These are phyloP conservation scores for Staphylotrichum tortipilum DNA, from an alignment of 495 filamentous ascomycete genomes.

Conservation along the genomic window DNA sequence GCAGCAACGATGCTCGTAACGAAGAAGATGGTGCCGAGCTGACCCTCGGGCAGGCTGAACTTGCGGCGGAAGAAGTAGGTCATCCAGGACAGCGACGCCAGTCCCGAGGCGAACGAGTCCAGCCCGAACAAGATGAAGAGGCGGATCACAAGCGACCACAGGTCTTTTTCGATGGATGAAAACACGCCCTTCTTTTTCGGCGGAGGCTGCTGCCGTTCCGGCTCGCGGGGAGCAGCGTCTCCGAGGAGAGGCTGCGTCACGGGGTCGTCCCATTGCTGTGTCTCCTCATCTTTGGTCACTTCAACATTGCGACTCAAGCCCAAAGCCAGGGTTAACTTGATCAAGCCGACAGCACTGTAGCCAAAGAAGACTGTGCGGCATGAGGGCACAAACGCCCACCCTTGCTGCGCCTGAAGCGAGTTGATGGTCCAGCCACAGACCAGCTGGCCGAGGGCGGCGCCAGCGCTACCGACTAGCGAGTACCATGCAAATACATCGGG, in stretches of 20 bases:
- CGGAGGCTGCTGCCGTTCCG: background rate
- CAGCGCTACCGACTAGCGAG: conserved; percentile 59
- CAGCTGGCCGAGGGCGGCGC: conserved; percentile 57
- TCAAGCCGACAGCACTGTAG: conserved; percentile 56
- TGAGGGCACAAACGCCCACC: conserved; percentile 49
- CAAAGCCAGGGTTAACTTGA: conserved; percentile 57
- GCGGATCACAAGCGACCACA: conserved; percentile 25
- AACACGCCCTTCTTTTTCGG: too few species aligned
- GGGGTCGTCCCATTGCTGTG: conserved; percentile 3
- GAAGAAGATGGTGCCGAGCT: conserved; percentile 61
- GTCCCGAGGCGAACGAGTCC: conserved; percentile 14
- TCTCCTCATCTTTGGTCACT: conserved; percentile 22
- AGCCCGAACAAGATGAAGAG: conserved; percentile 47
- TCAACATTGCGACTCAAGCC: conserved; percentile 55
- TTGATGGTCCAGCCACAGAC: conserved; percentile 56
- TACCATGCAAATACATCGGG: conserved; percentile 82
- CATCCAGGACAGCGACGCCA: conserved; percentile 48
- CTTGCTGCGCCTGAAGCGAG: conserved; percentile 36
- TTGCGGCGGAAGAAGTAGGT: conserved; percentile 55
- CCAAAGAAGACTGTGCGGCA: conserved; percentile 62
- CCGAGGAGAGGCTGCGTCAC: background rate
- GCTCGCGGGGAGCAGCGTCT: background rate
- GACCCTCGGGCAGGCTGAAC: background rate
- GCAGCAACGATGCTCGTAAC: conserved; percentile 58
- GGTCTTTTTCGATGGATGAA: background rate